A percentile compares a stretch with the other conserved stretches of the same genome.
phyloP scores from a whole-genome alignment of 1,284 basidiomycete species.

The Ustilago cynodontis region DNA sequence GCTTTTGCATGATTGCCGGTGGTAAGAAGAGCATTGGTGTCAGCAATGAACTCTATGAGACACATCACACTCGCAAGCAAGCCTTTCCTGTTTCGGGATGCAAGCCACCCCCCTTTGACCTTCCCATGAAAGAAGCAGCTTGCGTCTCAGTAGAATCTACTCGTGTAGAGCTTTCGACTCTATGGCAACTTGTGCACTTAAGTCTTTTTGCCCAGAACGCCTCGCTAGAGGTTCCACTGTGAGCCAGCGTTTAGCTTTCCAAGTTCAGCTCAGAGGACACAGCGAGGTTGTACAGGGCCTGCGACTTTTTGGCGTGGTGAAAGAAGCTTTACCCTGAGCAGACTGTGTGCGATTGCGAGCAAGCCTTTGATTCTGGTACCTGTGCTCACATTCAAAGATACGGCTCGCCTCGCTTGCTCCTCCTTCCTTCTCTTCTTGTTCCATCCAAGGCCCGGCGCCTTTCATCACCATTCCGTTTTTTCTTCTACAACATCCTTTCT shows the following conservation, averaged over 20 bases:
- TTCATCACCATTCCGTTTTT: constrained; percentile 34
- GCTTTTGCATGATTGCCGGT: not conserved
- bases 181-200: no score
- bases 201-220: no score
- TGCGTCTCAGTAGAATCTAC: constrained; percentile 33
- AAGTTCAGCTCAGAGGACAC: no score
- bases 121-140: not conserved
- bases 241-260: no score
- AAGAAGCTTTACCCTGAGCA: no score
- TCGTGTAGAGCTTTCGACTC: not conserved
- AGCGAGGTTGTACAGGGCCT: no score
- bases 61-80: not conserved
- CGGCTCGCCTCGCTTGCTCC: not conserved
- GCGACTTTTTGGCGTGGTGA: no score
- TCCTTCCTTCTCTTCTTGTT: constrained; percentile 34
- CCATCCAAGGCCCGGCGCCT: constrained; percentile 41
- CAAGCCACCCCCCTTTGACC: constrained; percentile 6
- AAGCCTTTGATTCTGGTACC: not conserved
- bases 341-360: no score
- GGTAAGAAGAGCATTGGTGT: not conserved
- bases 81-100: constrained; percentile 20
- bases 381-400: not conserved
- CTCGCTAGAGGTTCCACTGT: not conserved
- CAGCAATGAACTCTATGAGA: constrained; percentile 22
- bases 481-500: constrained; percentile 6